A percentile compares a stretch with the other conserved stretches of the same genome.
phyloP scores from a whole-genome alignment of 768 basidiomycete genomes.

The Fistulinella prunicolor region DNA sequence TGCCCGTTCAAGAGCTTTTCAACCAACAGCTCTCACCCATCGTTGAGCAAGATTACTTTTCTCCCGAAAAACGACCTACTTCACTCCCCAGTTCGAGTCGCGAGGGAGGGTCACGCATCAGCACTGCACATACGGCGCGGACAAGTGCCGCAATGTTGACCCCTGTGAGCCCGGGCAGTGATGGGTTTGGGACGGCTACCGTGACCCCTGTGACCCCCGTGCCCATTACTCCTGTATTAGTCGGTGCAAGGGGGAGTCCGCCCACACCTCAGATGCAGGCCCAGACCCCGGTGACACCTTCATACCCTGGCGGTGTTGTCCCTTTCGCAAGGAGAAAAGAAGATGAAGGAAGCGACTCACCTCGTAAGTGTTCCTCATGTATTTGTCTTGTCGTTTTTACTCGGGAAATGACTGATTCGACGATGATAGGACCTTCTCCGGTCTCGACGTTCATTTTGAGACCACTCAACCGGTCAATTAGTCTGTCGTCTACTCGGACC shows the following conservation, averaged over 20 bases:
- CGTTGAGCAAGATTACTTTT: constrained; percentile 60
- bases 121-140: constrained; percentile 32
- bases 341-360: constrained; percentile 28
- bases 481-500: constrained; percentile 60
- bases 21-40: constrained; percentile 59
- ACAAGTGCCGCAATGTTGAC: constrained; percentile 30
- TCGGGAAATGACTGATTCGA: constrained; percentile 3
- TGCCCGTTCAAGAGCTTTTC: constrained; percentile 32
- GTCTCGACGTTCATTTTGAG: constrained; percentile 59
- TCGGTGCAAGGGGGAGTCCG: constrained; percentile 13
- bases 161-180: constrained; percentile 23
- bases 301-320: constrained; percentile 15
- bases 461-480: constrained; percentile 62
- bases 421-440: constrained; percentile 44
- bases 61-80: constrained; percentile 42
- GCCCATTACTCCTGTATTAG: constrained; percentile 27
- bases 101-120: constrained; percentile 27
- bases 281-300: constrained; percentile 25
- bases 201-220: constrained; percentile 30
- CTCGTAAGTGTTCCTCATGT: constrained; percentile 40
- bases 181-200: constrained; percentile 19
- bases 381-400: neutral
- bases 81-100: constrained; percentile 31
- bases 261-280: constrained; percentile 12
- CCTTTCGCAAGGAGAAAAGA: constrained; percentile 28